phyloP scores from a whole-genome alignment of 805 yeast genomes.

The Lachancea kluyveri region DNA sequence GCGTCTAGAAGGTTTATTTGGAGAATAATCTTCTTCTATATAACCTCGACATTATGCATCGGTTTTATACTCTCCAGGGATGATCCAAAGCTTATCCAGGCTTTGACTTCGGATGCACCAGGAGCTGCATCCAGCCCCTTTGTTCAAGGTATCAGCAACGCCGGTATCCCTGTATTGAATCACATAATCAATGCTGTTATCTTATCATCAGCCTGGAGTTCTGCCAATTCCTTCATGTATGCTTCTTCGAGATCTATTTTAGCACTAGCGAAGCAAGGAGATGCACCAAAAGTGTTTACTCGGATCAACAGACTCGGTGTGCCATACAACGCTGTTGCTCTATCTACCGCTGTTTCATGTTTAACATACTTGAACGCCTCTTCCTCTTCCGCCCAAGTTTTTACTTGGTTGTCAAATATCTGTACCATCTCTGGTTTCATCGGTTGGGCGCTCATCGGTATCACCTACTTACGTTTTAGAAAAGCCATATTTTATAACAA shows the following conservation, averaged over 20 bases:
- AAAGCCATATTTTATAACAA: constrained; percentile 47
- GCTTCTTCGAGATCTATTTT: constrained; percentile 48
- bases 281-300: constrained; percentile 44
- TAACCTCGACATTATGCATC: constrained; percentile 48
- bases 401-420: constrained; percentile 60
- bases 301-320: constrained; percentile 49
- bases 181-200: constrained; percentile 59
- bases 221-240: constrained; percentile 45
- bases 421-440: constrained; percentile 62
- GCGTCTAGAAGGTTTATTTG: constrained; percentile 56
- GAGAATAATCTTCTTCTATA: constrained; percentile 56
- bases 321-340: constrained; percentile 36
- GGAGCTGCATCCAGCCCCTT: constrained; percentile 64
- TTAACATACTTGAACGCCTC: constrained; percentile 52
- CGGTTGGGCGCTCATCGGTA: constrained; percentile 51
- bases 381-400: constrained; percentile 45
- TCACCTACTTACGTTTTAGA: constrained; percentile 57
- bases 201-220: constrained; percentile 50
- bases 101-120: constrained; percentile 41
- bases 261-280: constrained; percentile 39
- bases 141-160: constrained; percentile 56
- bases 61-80: constrained; percentile 54
- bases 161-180: constrained; percentile 53
- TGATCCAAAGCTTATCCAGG: constrained; percentile 42
- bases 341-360: constrained; percentile 31